Conservation (phyloP, 2,329 filamentous ascomycete species). For the Diaporthe aspalathi region DNA sequence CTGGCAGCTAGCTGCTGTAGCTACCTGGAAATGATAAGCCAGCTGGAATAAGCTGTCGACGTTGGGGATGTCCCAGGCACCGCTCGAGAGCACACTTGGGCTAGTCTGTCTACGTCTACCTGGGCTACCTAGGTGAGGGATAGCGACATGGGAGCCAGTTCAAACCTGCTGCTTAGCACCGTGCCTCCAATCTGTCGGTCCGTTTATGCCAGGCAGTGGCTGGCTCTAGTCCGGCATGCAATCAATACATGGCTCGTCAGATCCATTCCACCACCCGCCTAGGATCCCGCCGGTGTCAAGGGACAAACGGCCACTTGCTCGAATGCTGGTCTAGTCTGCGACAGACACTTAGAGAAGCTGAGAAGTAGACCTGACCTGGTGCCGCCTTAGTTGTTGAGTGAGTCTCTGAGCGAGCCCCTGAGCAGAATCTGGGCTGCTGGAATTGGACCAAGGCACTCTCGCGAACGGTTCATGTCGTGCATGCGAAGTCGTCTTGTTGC, state of each 20-base stretch:
- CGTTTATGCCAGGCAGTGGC: slow-evolving; percentile 34
- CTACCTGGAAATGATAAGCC: background rate
- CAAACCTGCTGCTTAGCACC: slow-evolving; percentile 10
- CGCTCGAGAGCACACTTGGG: background rate
- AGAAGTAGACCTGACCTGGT: slow-evolving; percentile 1
- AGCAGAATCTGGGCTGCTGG: background rate
- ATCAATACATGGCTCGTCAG: slow-evolving; percentile 29
- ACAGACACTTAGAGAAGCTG: background rate
- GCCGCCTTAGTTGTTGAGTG: background rate
- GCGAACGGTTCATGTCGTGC: slow-evolving; percentile 13
- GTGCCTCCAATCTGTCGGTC: slow-evolving; percentile 12
- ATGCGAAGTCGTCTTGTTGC: slow-evolving; percentile 12
- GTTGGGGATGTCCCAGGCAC: slow-evolving; percentile 15
- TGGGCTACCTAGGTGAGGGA: too few species aligned
- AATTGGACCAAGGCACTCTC: background rate
- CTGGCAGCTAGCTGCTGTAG: slow-evolving; percentile 11
- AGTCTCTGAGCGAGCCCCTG: slow-evolving; percentile 3
- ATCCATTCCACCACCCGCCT: slow-evolving; percentile 34
- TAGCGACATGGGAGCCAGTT: slow-evolving; percentile 17
- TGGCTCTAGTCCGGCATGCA: slow-evolving; percentile 33
- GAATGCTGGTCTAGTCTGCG: slow-evolving; percentile 18
- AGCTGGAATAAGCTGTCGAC: slow-evolving; percentile 1
- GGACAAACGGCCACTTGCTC: slow-evolving; percentile 33
- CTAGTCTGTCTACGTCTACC: slow-evolving; percentile 22
- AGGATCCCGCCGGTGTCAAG: slow-evolving; percentile 36